Percentiles rank a stretch among this genome's conserved stretches.
These are phyloP conservation scores for Breviolum minutum DNA, from an alignment of 73 alveolate genomes.

Conservation along the genomic window DNA sequence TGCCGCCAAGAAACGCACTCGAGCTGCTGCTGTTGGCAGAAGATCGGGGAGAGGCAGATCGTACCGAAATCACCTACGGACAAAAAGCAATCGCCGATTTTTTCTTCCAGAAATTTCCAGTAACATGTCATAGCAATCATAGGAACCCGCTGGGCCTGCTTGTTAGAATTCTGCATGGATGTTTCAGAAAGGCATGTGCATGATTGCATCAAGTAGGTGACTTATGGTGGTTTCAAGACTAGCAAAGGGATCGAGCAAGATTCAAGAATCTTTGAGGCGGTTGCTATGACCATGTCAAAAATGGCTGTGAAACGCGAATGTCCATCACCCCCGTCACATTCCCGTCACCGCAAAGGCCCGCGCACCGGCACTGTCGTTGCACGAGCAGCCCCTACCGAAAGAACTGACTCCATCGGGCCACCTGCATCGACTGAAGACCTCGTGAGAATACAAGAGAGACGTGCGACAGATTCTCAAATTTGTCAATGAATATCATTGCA, in stretches of 20 bases:
- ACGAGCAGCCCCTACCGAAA: neutral
- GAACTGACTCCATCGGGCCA: neutral
- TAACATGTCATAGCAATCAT: too few species aligned
- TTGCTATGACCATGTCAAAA: neutral
- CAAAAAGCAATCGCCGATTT: neutral
- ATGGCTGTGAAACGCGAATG: neutral
- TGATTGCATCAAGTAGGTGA: too few species aligned
- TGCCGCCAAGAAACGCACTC: neutral
- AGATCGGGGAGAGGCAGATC: neutral
- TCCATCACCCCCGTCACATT: neutral
- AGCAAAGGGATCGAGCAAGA: too few species aligned
- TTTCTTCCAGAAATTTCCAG: neutral
- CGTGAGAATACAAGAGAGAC: neutral
- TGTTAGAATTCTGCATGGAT: too few species aligned
- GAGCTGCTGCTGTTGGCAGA: neutral
- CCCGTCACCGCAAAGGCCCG: neutral
- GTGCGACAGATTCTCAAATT: neutral
- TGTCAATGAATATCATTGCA: neutral
- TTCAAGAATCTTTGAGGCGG: neutral
- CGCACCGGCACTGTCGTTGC: neutral
- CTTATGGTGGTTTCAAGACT: too few species aligned
- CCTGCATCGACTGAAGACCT: neutral
- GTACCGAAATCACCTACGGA: neutral
- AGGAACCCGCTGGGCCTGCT: too few species aligned
- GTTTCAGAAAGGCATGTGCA: too few species aligned